phyloP scores from a whole-genome alignment of 441 rosid species.

The Isatis lusitanica region DNA sequence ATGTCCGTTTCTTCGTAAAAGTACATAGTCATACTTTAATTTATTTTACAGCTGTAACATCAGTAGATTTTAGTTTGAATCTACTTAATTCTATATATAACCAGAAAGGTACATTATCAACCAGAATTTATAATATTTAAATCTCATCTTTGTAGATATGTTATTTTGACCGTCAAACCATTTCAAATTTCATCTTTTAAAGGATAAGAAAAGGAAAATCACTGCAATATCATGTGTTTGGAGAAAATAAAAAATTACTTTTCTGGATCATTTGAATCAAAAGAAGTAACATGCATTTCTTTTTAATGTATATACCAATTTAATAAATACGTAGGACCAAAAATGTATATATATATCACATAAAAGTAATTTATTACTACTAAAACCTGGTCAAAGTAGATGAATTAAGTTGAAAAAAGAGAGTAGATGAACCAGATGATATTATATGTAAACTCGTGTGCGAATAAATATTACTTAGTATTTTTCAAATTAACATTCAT shows the following conservation, averaged over 20 bases:
- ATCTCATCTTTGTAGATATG: neutral
- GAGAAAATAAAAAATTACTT: neutral
- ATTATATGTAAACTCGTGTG: neutral
- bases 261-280: neutral
- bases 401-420: too few relatives aligned
- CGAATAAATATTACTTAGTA: neutral
- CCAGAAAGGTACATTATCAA: neutral
- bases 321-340: neutral
- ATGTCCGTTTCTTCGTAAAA: neutral
- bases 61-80: neutral
- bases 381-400: neutral
- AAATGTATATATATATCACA: neutral
- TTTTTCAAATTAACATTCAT: neutral
- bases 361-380: neutral
- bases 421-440: neutral
- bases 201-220: neutral
- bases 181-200: neutral
- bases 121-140: neutral
- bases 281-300: neutral
- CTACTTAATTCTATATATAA: neutral
- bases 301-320: neutral
- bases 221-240: neutral
- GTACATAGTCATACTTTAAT: neutral
- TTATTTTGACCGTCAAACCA: neutral
- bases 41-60: neutral